Percentiles rank a stretch among this genome's conserved stretches.
These are phyloP conservation scores for Globisporangium spinosum DNA, from an alignment of 352 stramenopile genomes.

Conservation along the genomic window DNA sequence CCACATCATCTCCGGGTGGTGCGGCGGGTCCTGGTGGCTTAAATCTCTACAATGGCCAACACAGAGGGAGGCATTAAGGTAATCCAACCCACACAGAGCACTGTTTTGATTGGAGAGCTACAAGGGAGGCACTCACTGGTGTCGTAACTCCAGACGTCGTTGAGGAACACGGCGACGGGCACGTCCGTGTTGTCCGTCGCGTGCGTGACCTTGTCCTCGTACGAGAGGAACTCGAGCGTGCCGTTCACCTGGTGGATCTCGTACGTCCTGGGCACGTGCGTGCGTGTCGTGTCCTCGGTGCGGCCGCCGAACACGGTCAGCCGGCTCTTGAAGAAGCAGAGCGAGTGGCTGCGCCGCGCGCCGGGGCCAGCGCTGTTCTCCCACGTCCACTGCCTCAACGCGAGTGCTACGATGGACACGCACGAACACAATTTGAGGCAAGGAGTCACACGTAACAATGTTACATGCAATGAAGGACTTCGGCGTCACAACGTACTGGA, in stretches of 20 bases:
- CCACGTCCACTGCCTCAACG: constrained; percentile 89
- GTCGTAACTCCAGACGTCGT: constrained; percentile 96
- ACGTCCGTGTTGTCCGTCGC: constrained; percentile 42
- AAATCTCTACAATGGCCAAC: constrained; percentile 34
- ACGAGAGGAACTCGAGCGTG: constrained; percentile 83
- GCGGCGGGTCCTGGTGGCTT: too few species aligned
- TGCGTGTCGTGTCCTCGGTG: constrained; percentile 82
- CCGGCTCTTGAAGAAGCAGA: constrained; percentile 80
- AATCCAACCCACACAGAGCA: not conserved
- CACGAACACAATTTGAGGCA: not conserved
- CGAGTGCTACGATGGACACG: constrained; percentile 9
- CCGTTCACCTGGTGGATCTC: constrained; percentile 80
- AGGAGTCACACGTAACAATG: not conserved
- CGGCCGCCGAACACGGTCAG: constrained; percentile 92
- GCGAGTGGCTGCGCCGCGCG: constrained; percentile 79
- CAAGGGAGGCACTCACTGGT: constrained; percentile 52
- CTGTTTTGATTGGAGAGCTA: not conserved
- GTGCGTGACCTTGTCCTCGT: constrained; percentile 82
- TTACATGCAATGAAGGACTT: not conserved
- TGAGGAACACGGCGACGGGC: constrained; percentile 89
- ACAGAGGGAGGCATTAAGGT: constrained; percentile 2
- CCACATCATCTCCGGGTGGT: too few species aligned
- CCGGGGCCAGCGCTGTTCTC: constrained; percentile 48
- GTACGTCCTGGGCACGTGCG: constrained; percentile 91
- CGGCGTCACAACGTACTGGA: not conserved